phyloP scores from a whole-genome alignment of 2,329 filamentous ascomycete species.

The Dactylellina parvicollis region DNA sequence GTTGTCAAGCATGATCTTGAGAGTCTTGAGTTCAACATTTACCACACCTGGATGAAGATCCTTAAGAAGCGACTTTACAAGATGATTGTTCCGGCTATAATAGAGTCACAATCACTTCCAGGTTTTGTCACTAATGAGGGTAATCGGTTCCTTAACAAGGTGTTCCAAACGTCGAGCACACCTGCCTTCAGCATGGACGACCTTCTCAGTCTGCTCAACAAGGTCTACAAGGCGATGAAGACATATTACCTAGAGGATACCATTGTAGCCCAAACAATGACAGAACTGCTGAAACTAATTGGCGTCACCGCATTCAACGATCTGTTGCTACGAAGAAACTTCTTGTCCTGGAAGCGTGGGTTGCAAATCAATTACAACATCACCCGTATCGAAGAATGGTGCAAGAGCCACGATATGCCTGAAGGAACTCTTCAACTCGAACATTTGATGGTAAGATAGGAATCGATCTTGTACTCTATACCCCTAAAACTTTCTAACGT shows the following conservation, averaged over 20 bases:
- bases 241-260: conserved; percentile 96
- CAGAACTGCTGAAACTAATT: conserved; percentile 89
- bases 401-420: conserved; percentile 99
- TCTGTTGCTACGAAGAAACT: conserved; percentile 95
- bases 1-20: conserved; percentile 99
- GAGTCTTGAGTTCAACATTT: conserved; percentile 99
- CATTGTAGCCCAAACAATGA: conserved; percentile 95
- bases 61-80: conserved; percentile 99
- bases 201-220: conserved; percentile 91
- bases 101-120: conserved; percentile 96
- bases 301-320: conserved; percentile 99
- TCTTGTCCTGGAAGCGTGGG: conserved; percentile 98
- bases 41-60: conserved; percentile 99
- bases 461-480: conserved; percentile 29
- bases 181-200: conserved; percentile 99
- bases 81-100: conserved; percentile 99
- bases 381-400: conserved; percentile 99
- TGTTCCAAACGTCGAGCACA: conserved; percentile 85
- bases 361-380: conserved; percentile 99
- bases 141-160: conserved; percentile 96
- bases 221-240: conserved; percentile 98
- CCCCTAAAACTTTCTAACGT: conserved; percentile 50
- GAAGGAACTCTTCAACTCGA: conserved; percentile 97
- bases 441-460: conserved; percentile 82
- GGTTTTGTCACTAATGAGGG: conserved; percentile 99